Evolutionary conservation across 768 basidiomycete genomes (phyloP), one percentile per base, ranked within the genome.

Genomic region (Xerocomus brunneocitrinus): DNA sequence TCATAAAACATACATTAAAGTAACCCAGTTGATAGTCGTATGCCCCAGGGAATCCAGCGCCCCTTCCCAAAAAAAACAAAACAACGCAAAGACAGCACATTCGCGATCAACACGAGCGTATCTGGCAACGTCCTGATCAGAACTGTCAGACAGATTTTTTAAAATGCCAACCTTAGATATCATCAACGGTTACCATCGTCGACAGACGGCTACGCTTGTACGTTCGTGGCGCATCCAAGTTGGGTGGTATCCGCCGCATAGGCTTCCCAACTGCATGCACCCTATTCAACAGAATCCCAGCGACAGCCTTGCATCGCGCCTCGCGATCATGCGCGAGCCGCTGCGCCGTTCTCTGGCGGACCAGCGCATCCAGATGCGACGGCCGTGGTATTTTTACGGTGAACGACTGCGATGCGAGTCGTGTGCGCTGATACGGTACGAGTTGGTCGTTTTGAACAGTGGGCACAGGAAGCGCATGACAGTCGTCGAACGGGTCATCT

Each of bases 201-300:
- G 79, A 81, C 53, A 83, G 63, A 38, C 78, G 69, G 56, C 82
- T 83, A 59, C 75, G 78, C 58, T 78, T 74, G 57, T 83, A 83
- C 57, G 67, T 65, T 58, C 66, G 71, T 31, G 72, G 71, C 31
- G 41, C 59, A 7, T 64, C 65, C 22, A 47, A 60, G 31, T 65
- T 58, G 12, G 63, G 66, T 4, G 69, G 69, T 34, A 69, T 56
- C 53, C 78, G 68, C n/a, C 80, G 70, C 73, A 79, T 73, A 1
- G 81, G 81, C 52, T 73, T 74, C n/a, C 81, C 80, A 4, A 74
- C 74, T 0, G 72, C 75, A 55, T 76, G 76, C 34, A 80, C 76
- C 22, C 82, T 72, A 59, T 77, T 78, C 27, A 85, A 71, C 31
- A 85, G 64, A 43, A 81, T 81, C 19, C 79, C 80, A 3, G 83